Conservation (phyloP, 345 rosid species). For the Brassica nigra region DNA sequence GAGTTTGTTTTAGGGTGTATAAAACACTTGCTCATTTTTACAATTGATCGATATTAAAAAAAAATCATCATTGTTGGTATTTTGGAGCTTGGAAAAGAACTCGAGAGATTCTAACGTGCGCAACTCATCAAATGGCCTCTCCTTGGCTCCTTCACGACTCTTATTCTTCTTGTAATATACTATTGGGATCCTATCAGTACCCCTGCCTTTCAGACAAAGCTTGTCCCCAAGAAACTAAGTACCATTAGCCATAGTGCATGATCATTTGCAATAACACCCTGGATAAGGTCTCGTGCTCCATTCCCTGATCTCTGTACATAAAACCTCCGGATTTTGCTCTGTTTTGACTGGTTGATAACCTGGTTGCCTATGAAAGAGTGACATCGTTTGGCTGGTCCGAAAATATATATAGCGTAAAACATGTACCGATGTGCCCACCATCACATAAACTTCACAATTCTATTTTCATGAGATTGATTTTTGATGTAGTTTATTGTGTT, state of each 20-base stretch:
- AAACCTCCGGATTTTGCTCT: too few species aligned
- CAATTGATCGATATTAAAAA: not conserved
- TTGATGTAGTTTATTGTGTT: not conserved
- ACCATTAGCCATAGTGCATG: not conserved
- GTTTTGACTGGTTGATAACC: not conserved
- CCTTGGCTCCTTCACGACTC: not conserved
- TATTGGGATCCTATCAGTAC: not conserved
- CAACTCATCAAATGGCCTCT: not conserved
- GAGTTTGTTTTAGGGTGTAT: constrained; percentile 24
- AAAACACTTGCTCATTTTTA: constrained; percentile 1
- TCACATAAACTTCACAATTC: not conserved
- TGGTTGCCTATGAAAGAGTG: not conserved
- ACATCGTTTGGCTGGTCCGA: not conserved
- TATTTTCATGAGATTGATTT: not conserved
- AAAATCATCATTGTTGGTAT: not conserved
- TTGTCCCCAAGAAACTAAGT: not conserved
- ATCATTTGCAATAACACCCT: too few species aligned
- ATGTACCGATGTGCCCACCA: not conserved
- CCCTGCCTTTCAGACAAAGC: not conserved
- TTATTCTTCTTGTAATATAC: not conserved
- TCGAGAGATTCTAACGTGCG: not conserved
- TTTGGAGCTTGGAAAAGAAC: not conserved
- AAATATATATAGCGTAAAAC: not conserved
- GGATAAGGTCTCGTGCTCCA: too few species aligned
- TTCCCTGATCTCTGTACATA: too few species aligned